A percentile compares a stretch with the other conserved stretches of the same genome.
Evolutionary conservation across 441 rosid species (phyloP).

Genomic region (Adansonia gregorii): DNA sequence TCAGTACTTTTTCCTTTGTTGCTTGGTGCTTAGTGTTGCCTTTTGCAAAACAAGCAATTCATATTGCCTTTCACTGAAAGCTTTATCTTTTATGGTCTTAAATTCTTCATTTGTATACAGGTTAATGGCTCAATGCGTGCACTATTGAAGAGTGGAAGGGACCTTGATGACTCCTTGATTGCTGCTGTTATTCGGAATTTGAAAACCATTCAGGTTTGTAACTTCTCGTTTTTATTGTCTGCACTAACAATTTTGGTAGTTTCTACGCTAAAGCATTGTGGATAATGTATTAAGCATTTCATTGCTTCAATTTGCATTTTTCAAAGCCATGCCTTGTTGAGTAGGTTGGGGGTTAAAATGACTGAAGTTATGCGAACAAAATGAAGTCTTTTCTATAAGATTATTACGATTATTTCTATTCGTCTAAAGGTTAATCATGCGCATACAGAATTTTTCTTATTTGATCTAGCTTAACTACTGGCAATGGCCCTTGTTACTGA

Average conservation of each 20-base stretch:
- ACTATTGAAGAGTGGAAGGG: constrained; percentile 71
- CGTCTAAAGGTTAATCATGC: neutral
- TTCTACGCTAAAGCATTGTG: constrained; percentile 20
- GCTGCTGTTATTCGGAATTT: constrained; percentile 81
- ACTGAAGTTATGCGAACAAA: neutral
- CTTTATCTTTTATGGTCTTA: constrained; percentile 31
- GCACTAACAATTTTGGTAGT: neutral
- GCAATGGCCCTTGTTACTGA: neutral
- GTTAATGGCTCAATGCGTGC: constrained; percentile 58
- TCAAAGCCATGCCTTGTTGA: neutral
- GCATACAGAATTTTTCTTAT: neutral
- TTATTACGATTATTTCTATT: neutral
- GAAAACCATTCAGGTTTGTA: constrained; percentile 69
- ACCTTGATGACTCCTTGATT: constrained; percentile 64
- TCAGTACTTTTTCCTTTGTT: neutral
- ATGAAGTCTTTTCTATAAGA: neutral
- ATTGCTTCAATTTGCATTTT: neutral
- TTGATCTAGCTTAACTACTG: neutral
- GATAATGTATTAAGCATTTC: neutral
- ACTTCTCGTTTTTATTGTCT: constrained; percentile 29
- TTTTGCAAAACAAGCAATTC: constrained; percentile 17
- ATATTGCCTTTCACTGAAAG: constrained; percentile 23
- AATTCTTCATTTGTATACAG: constrained; percentile 42
- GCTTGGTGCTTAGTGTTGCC: neutral
- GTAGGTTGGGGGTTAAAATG: neutral